Evolutionary conservation across 2,329 filamentous ascomycete genomes (phyloP).

Genomic region (Xylaria sp.): DNA sequence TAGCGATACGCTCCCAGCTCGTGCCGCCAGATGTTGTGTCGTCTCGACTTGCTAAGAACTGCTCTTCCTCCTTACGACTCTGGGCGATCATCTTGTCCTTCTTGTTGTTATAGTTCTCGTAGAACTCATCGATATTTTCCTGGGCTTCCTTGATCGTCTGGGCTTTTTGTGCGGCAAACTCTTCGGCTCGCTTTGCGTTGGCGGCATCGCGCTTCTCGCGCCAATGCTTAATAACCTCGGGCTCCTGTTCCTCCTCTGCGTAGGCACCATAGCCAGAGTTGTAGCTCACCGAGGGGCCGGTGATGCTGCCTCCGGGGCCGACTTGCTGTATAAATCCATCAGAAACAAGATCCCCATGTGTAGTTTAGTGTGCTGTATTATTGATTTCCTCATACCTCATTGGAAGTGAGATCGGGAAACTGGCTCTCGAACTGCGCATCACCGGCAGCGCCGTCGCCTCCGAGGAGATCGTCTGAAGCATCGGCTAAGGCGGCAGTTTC

Average conservation of each 20-base stretch:
- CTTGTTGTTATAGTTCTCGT: constrained; percentile 99
- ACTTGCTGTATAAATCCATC: constrained; percentile 64
- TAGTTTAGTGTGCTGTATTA: neutral
- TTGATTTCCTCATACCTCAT: constrained; percentile 67
- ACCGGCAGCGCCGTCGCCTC: constrained; percentile 63
- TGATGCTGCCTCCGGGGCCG: constrained; percentile 82
- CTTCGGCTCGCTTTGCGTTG: constrained; percentile 84
- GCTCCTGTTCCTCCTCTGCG: constrained; percentile 78
- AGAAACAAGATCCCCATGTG: constrained; percentile 15
- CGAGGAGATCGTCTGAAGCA: constrained; percentile 76
- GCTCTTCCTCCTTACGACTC: constrained; percentile 90
- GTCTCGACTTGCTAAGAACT: constrained; percentile 88
- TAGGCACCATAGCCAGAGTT: constrained; percentile 71
- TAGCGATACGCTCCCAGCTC: constrained; percentile 98
- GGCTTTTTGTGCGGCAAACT: constrained; percentile 83
- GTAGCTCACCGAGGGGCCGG: constrained; percentile 73
- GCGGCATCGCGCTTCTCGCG: constrained; percentile 86
- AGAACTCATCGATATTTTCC: constrained; percentile 97
- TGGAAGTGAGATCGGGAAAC: constrained; percentile 82
- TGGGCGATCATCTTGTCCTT: constrained; percentile 93
- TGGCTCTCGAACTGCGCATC: constrained; percentile 80
- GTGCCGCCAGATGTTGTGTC: constrained; percentile 95
- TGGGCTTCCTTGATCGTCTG: constrained; percentile 90
- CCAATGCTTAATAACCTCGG: constrained; percentile 91
- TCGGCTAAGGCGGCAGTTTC: constrained; percentile 75